Evolutionary conservation across 345 rosid genomes (phyloP).

Genomic region (Gossypium anomalum): DNA sequence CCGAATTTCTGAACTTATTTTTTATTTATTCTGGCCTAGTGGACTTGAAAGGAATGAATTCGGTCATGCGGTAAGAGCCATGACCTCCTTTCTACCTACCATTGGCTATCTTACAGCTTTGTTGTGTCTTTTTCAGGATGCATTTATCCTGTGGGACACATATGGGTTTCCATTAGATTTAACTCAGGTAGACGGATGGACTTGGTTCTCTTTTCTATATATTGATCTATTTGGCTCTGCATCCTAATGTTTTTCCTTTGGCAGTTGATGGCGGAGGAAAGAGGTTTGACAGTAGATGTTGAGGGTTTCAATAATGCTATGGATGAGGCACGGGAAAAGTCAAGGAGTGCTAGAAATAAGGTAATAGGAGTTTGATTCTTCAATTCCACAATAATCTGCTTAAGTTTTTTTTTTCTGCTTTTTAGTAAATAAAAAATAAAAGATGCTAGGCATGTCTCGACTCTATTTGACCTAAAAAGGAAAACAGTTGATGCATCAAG

Average conservation of each 20-base stretch:
- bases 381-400: not conserved
- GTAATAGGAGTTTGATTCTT: constrained; percentile 27
- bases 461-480: not conserved
- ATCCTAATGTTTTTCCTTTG: constrained; percentile 17
- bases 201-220: constrained; percentile 2
- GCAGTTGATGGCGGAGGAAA: constrained; percentile 89
- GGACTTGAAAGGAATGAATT: not conserved
- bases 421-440: not conserved
- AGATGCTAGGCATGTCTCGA: not conserved
- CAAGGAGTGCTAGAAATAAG: constrained; percentile 88
- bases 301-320: constrained; percentile 75
- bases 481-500: not conserved
- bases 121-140: constrained; percentile 56
- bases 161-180: constrained; percentile 95
- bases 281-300: constrained; percentile 74
- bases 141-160: constrained; percentile 93
- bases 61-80: not conserved
- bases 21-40: not conserved
- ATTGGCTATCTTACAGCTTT: constrained; percentile 3
- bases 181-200: constrained; percentile 60
- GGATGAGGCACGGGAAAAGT: constrained; percentile 92
- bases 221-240: constrained; percentile 4
- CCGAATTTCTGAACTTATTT: not conserved
- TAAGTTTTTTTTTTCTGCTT: not conserved
- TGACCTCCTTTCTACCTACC: not conserved